Conservation (phyloP, 768 basidiomycete genomes). For the Boletus vermiculosoides region DNA sequence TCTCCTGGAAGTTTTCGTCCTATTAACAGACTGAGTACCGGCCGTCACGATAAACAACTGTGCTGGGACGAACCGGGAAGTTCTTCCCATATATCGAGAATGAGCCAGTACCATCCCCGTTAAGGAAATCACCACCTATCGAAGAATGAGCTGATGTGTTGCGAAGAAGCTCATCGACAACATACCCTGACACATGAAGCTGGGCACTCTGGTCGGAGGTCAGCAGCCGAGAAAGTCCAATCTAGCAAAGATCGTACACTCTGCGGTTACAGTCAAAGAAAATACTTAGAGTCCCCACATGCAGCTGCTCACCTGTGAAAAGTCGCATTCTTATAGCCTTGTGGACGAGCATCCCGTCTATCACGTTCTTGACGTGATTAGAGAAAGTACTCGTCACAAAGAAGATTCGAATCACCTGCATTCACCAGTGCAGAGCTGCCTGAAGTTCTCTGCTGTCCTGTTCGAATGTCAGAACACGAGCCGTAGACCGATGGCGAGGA, state of each 20-base stretch:
- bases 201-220: slow-evolving; percentile 58
- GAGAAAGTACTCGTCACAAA: neutral
- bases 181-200: slow-evolving; percentile 94
- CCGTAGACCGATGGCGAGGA: neutral
- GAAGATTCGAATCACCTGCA: slow-evolving; percentile 55
- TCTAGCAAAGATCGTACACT: slow-evolving; percentile 53
- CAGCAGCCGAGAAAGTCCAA: neutral
- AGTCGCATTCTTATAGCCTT: slow-evolving; percentile 88
- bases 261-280: slow-evolving; percentile 36
- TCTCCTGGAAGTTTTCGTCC: slow-evolving; percentile 95
- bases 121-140: slow-evolving; percentile 89
- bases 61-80: slow-evolving; percentile 63
- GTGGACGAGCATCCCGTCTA: slow-evolving; percentile 67
- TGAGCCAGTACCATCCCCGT: slow-evolving; percentile 91
- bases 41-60: neutral
- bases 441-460: slow-evolving; percentile 97
- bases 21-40: slow-evolving; percentile 29
- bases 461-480: slow-evolving; percentile 3
- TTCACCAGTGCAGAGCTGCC: slow-evolving; percentile 98
- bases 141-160: neutral
- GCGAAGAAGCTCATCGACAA: neutral
- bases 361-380: slow-evolving; percentile 15
- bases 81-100: slow-evolving; percentile 98
- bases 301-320: slow-evolving; percentile 74
- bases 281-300: slow-evolving; percentile 4